Evolutionary conservation across 441 rosid genomes (phyloP).

Genomic region (Gossypium aridum): DNA sequence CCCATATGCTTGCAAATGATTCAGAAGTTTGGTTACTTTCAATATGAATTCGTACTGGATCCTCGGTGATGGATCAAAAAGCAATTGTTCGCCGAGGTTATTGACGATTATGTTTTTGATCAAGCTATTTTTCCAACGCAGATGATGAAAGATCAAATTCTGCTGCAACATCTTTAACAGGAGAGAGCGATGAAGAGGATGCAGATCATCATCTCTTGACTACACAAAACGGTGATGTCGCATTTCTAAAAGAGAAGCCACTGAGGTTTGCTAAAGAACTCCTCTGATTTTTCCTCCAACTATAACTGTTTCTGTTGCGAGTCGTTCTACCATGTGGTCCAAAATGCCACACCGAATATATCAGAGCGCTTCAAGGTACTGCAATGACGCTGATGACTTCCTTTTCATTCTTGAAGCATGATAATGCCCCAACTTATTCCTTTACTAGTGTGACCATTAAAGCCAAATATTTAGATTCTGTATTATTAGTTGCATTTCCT

Average conservation of each 20-base stretch:
- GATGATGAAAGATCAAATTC: constrained; percentile 46
- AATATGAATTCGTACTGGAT: neutral
- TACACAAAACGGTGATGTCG: constrained; percentile 39
- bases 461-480: neutral
- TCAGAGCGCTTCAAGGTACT: neutral
- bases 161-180: constrained; percentile 23
- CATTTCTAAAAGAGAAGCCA: constrained; percentile 48
- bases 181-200: constrained; percentile 40
- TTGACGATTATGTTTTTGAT: neutral
- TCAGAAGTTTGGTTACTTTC: neutral
- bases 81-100: neutral
- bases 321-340: constrained; percentile 1
- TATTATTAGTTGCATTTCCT: neutral
- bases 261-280: constrained; percentile 46
- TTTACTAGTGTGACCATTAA: neutral
- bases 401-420: constrained; percentile 7
- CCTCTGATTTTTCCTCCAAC: constrained; percentile 21
- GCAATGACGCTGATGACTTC: constrained; percentile 7
- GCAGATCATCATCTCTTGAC: constrained; percentile 55
- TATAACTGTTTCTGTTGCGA: neutral
- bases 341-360: neutral
- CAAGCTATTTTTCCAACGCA: constrained; percentile 10
- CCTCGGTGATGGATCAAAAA: neutral
- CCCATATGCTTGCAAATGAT: neutral
- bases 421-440: constrained; percentile 6